Evolutionary conservation across 2,329 filamentous ascomycete genomes (phyloP), one percentile per base, ranked within the genome.

Genomic region (Nigrograna mackinnonii): DNA sequence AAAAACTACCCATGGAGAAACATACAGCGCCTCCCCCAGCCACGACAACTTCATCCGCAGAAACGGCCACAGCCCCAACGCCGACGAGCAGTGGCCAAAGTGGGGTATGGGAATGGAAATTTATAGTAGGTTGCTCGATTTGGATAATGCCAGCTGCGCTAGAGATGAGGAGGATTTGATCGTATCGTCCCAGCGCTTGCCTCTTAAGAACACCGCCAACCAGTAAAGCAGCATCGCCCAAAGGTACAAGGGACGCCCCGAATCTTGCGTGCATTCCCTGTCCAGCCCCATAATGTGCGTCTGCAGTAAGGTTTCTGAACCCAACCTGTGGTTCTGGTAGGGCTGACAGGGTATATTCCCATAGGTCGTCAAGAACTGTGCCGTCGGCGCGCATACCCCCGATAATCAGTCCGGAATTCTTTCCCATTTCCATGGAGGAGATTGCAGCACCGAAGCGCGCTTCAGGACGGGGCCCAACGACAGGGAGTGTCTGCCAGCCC

Each of bases 1-100:
- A 95, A 58, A 82, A 91, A 5, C 87, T 88, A 1, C 91, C 91
- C 78, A 95, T 95, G 0, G 89, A 91, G 72, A 95, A 95, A 64
- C 90, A 95, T 0, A 90, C 89, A 13, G 87, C 89, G 26, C 90
- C 91, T 13, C 91, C 91, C 1, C 90, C 90, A 35, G 87, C 67
- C 6, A 95, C 70, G 7, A 89, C 57, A 3, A 91, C 56, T 14
- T 78, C 68, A 21, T 75, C 69, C 31, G 72, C 57, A 20, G 70
- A 69, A 1, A 78, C 68, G 20, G 71, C 60, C 12, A 79, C 67
- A 6, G 79, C 72, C 4, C 83, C 83, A 41, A 84, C 79, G 2
- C 91, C 90, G 37, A 90, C 75, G 37, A 95, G 76, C 5, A 95
- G 74, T 13, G 41, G 30, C 35, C 24, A 50, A 51, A 38, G 51